Base-by-base conservation (phyloP, 1,139 yeast genomes). In the Kodamaea sp. region DNA sequence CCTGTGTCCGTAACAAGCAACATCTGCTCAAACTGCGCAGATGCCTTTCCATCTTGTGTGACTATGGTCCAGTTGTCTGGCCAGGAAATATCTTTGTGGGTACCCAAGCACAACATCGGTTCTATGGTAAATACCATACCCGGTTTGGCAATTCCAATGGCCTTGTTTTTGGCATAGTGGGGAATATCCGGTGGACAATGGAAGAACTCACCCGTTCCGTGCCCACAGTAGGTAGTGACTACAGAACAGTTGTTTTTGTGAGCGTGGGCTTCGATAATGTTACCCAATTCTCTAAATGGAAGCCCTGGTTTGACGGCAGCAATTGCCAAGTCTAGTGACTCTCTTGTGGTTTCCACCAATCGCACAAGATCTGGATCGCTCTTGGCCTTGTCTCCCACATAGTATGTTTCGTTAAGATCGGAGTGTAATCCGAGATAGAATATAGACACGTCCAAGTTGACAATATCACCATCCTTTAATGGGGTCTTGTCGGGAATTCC, bases 111-210 rank as follows among this genome's bases (percentile, higher is more conserved):
- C 50, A 94, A 76, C 99, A 94, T 94, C 29, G 99, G 99, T 63
- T 94, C 99, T 39, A 94, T 89, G 14, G 99, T 94, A 67, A 94
- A 94, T 11, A 88, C 90, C 84, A 90, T 86, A 14, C 99, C 99
- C 13, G 96, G 90, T 57, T 88, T 88, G 64, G 94, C 90, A 34
- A 87, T 80, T 37, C 98, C 99, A 30, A 90, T 75, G 5, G 96
- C 89, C 67, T 92, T 92, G 66, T 90, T 94, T 50, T 81, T 83
- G 22, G 94, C 95, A 57, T 85, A 94, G 61, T 94, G 99, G 5
- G 97, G 97, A 35, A 94, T 79, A 48, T 81, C 86, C 31, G 99
- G 99, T 34, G 89, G 83, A 52, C 90, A 79, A 63, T 94, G 99
- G 79, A 94, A 94, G 43, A 83, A 73, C 41, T 69, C 71, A 51